Percentiles rank a stretch among this genome's conserved stretches.
Evolutionary conservation across 169 alveolate genomes (phyloP).

Genomic region (Ichthyophthirius multifiliis): DNA sequence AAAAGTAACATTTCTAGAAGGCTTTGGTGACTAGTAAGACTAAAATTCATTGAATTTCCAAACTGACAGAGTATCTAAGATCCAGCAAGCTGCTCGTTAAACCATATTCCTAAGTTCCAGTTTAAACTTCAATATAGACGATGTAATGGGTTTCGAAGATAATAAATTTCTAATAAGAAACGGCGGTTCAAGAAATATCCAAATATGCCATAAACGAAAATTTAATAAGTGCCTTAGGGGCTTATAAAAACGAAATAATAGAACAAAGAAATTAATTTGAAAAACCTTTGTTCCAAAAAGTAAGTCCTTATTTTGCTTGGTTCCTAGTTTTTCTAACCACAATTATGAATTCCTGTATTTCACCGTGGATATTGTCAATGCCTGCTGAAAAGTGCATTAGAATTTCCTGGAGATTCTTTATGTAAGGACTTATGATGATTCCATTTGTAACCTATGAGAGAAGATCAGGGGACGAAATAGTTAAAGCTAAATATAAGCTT

Average conservation of each 20-base stretch:
- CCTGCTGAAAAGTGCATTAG: conserved; percentile 38
- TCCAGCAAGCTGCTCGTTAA: too few relatives aligned
- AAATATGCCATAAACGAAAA: not conserved
- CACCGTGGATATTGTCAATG: conserved; percentile 37
- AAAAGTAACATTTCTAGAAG: too few relatives aligned
- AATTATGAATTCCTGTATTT: conserved; percentile 8
- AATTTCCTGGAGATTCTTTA: conserved; percentile 33
- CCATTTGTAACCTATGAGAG: conserved; percentile 33
- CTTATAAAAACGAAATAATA: not conserved
- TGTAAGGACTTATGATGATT: not conserved
- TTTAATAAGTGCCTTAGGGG: too few relatives aligned
- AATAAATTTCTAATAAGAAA: not conserved
- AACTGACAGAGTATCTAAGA: too few relatives aligned
- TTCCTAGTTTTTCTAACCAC: conserved; percentile 10
- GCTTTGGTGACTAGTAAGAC: too few relatives aligned
- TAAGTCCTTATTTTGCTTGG: conserved; percentile 12
- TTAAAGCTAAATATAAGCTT: not conserved
- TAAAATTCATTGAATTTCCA: too few relatives aligned
- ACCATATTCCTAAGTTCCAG: too few relatives aligned
- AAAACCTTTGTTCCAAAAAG: not conserved
- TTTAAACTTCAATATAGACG: not conserved
- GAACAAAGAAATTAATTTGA: not conserved
- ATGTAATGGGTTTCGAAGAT: not conserved
- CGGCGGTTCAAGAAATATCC: not conserved
- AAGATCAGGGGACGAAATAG: not conserved